Conservation (phyloP, 495 filamentous ascomycete genomes). For the Cenococcum geophilum region DNA sequence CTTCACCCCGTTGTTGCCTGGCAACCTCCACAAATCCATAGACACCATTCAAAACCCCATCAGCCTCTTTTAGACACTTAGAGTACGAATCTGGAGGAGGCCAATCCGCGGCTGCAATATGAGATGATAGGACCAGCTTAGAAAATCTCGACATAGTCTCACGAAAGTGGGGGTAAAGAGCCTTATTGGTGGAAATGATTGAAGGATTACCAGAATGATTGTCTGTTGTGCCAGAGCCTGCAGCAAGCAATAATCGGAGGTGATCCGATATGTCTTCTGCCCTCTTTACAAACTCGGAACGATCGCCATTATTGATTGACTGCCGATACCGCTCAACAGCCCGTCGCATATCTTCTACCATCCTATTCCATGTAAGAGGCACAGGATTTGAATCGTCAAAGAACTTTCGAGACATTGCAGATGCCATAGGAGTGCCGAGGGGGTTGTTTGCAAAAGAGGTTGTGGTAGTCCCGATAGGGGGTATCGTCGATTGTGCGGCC, state of each 20-base stretch:
- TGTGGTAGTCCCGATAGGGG: conserved; percentile 55
- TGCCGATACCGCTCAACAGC: conserved; percentile 84
- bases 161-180: conserved; percentile 91
- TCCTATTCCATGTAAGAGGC: conserved; percentile 76
- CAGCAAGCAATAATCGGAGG: conserved; percentile 83
- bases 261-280: conserved; percentile 98
- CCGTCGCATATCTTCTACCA: conserved; percentile 84
- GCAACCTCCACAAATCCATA: conserved; percentile 95
- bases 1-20: conserved; percentile 80
- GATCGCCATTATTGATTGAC: conserved; percentile 68
- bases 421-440: conserved; percentile 48
- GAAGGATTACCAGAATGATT: conserved; percentile 98
- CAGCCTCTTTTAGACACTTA: conserved; percentile 92
- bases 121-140: conserved; percentile 95
- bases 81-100: conserved; percentile 76
- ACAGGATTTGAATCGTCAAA: conserved; percentile 73
- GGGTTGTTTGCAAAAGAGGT: conserved; percentile 61
- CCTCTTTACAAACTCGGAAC: conserved; percentile 82
- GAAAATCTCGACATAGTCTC: conserved; percentile 99
- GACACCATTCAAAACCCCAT: conserved; percentile 87
- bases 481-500: conserved; percentile 42
- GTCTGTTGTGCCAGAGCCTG: conserved; percentile 92
- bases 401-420: conserved; percentile 68
- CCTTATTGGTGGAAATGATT: conserved; percentile 97
- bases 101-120: conserved; percentile 93